Evolutionary conservation across 2,329 filamentous ascomycete species (phyloP).

Genomic region (Colletotrichum sp.): DNA sequence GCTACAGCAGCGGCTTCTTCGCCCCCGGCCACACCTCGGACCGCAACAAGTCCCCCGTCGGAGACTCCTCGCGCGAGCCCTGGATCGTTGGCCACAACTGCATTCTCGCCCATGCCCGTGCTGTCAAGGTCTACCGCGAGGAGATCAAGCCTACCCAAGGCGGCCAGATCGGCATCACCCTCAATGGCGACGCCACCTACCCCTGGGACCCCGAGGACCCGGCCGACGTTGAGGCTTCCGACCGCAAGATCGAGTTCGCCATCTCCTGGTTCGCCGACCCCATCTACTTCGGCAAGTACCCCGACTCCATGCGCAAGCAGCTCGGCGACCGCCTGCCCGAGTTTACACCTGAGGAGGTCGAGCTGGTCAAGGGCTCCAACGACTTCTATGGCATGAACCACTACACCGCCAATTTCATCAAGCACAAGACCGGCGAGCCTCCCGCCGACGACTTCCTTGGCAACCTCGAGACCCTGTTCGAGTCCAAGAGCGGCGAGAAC

Average conservation of each 20-base stretch:
- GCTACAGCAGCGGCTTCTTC: conserved; percentile 78
- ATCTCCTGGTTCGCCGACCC: conserved; percentile 91
- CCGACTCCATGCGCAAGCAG: conserved; percentile 82
- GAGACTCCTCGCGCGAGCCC: conserved; percentile 77
- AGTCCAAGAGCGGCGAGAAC: conserved; percentile 73
- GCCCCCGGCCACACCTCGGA: conserved; percentile 85
- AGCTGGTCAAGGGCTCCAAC: conserved; percentile 82
- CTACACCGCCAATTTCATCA: conserved; percentile 89
- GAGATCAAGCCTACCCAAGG: conserved; percentile 77
- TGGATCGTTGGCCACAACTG: conserved; percentile 86
- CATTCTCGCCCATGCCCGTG: conserved; percentile 78
- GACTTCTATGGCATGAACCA: conserved; percentile 97
- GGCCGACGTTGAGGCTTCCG: conserved; percentile 74
- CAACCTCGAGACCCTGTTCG: conserved; percentile 74
- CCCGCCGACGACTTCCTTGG: conserved; percentile 73
- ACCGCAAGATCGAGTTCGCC: conserved; percentile 85
- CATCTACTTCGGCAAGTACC: conserved; percentile 84
- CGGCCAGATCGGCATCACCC: conserved; percentile 84
- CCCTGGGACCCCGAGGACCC: conserved; percentile 83
- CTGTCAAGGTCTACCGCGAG: conserved; percentile 82
- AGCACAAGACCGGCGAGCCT: conserved; percentile 67
- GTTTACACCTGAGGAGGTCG: conserved; percentile 74
- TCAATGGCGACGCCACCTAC: conserved; percentile 84
- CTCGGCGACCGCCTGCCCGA: conserved; percentile 77
- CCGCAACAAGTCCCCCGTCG: conserved; percentile 70